These are phyloP conservation scores for Kwoniella europaea DNA, from an alignment of 768 basidiomycete species.

Conservation along the genomic window DNA sequence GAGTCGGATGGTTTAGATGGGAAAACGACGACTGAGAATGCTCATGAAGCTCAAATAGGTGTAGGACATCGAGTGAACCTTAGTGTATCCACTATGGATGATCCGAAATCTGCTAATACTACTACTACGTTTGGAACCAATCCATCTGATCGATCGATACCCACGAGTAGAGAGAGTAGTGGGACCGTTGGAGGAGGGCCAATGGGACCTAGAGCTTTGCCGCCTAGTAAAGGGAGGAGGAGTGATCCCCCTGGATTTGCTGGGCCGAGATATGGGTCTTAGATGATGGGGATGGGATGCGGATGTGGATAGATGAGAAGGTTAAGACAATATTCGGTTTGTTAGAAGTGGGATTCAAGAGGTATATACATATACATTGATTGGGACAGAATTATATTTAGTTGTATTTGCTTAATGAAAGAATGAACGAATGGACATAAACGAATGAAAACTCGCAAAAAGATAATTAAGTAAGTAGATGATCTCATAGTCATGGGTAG, in stretches of 20 bases:
- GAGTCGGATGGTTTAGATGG: background rate
- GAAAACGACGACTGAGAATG: background rate
- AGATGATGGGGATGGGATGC: background rate
- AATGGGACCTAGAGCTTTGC: conserved; percentile 5
- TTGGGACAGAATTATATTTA: too few relatives aligned
- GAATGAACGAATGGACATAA: too few relatives aligned
- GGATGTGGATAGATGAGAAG: too few relatives aligned
- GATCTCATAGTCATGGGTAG: too few relatives aligned
- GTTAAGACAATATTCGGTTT: background rate
- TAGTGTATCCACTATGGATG: background rate
- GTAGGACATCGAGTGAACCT: conserved; percentile 15
- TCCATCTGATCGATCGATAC: background rate
- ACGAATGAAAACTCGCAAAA: too few relatives aligned
- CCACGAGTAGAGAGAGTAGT: background rate
- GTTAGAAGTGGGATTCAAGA: too few relatives aligned
- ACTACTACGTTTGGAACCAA: conserved; percentile 10
- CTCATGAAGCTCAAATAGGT: conserved; percentile 12
- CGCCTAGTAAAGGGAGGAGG: background rate
- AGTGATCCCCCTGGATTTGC: conserved; percentile 22
- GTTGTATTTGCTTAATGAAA: too few relatives aligned
- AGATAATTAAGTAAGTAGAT: too few relatives aligned
- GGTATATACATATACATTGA: too few relatives aligned
- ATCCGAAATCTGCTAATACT: background rate
- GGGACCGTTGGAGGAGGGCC: background rate
- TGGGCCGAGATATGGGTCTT: conserved; percentile 18